Evolutionary conservation across 2,329 filamentous ascomycete genomes (phyloP), one percentile per base, ranked within the genome.

Genomic region (Lasiodiplodia citricola): DNA sequence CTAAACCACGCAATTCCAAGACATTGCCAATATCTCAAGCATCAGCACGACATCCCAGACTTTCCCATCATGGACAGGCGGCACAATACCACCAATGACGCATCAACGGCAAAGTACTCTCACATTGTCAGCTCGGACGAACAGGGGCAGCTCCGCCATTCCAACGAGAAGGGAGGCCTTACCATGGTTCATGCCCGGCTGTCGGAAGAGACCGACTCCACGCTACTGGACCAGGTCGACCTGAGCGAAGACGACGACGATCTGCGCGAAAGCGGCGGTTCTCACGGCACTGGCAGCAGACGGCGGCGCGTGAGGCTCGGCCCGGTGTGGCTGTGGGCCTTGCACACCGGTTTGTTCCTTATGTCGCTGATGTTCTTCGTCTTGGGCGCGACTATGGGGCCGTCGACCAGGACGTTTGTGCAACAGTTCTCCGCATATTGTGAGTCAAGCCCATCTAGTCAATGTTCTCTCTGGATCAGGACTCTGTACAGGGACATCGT

Each of bases 311-410:
- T 25, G 38, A 67, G 54, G 66, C 47, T 67, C 55, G 56, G 66
- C 13, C 56, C 66, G n/a, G 25, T 67, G 52, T 67, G 66, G 66
- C 35, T 67, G 55, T 67, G 66, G 66, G 56, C 47, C 28, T 31
- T 67, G 55, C 66, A 67, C n/a, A 55, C 44, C 16, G 66, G 54
- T 3, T n/a, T 62, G 13, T 54, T 67, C 18, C 28, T 60, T 28
- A 60, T 35, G 31, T 67, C 66, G 66, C 8, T 67, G 21, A 52
- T 67, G 31, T 60, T 67, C 21, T 67, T 67, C 35, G 21, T 50
- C 44, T 25, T 62, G 31, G 55, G 55, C 11, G 55, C 56, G 16
- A 62, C 56, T 44, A 60, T 67, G 56, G 28, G 56, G 11, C 66
- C 66, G 23, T 41, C 66, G n/a, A 41, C 55, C 4, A 14, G 35